Evolutionary conservation across 495 filamentous ascomycete species (phyloP), one percentile per base, ranked within the genome.

Genomic region (Articulospora tetracladia): DNA sequence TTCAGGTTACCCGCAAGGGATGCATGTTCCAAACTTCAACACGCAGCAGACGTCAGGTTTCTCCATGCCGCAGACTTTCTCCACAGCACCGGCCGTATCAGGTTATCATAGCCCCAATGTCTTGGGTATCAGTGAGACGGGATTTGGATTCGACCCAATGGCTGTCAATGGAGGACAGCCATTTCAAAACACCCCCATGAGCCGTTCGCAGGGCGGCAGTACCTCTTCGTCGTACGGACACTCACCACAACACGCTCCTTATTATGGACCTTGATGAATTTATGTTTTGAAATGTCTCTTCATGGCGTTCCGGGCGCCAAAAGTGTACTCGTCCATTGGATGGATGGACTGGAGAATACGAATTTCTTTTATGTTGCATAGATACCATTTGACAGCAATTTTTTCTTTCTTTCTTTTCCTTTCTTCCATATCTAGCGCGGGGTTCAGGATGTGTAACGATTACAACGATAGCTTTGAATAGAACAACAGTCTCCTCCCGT

Each of bases 231-330:
- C 62, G 1, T 68, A 68, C 24, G 62, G 62, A 17, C 56, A 62
- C 22, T 59, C 62, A 0, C 59, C 59, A 15, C 62, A 65, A 64
- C 69, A 68, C 67, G 66, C 69, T 70, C 74, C 76, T 64, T 76
- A 62, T 68, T 73, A 63, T 20, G 27, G 28, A 10, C 57, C 17
- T 20, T 53, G 48, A 22, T 57, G 32, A 61, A 39, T 19, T 24
- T 44, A 44, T 44, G 39, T 60, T 54, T 25, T 0, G 10, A 19
- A n/a, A 26, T 55, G 25, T 22, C 12, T 13, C 51, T 34, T 51
- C 22, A 25, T 19, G 22, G 50, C 17, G 50, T 53, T 53, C 22
- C 20, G 26, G 50, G 39, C 17, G 39, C 17, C 8, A 53, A 19
- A 19, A 26, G 22, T 30, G 41, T 53, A 28, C 7, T n/a, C 24